phyloP scores from a whole-genome alignment of 2,329 filamentous ascomycete genomes.

The Zymoseptoria brevis region DNA sequence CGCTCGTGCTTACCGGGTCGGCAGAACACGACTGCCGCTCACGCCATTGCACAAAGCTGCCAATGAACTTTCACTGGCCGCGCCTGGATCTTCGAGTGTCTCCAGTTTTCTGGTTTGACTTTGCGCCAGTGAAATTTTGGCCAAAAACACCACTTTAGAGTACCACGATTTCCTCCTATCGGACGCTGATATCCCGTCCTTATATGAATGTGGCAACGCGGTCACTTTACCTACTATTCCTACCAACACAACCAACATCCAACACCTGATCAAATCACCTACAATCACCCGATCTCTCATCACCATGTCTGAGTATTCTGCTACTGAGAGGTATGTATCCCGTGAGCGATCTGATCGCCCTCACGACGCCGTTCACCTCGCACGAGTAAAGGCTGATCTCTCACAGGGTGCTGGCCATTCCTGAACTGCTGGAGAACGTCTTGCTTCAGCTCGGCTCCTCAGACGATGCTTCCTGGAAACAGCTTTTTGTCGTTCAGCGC shows the following conservation, averaged over 20 bases:
- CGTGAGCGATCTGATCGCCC: not conserved
- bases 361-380: too few relatives aligned
- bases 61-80: not conserved
- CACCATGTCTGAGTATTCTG: not conserved
- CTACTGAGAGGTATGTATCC: not conserved
- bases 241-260: not conserved
- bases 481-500: slow-evolving; percentile 15
- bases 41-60: not conserved
- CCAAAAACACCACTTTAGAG: not conserved
- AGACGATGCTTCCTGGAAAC: slow-evolving; percentile 11
- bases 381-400: not conserved
- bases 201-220: not conserved
- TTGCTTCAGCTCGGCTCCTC: slow-evolving; percentile 13
- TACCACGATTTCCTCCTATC: not conserved
- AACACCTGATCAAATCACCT: not conserved
- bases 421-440: slow-evolving; percentile 17
- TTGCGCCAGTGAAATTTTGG: not conserved
- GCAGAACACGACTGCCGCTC: not conserved
- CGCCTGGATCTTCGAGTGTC: not conserved
- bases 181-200: not conserved
- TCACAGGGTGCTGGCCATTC: slow-evolving; percentile 5
- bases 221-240: not conserved
- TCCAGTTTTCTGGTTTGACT: not conserved
- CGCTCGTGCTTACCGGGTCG: not conserved
- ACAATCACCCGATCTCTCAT: not conserved